Conservation (phyloP, 306 rosid species). For the Styphnolobium japonicum region DNA sequence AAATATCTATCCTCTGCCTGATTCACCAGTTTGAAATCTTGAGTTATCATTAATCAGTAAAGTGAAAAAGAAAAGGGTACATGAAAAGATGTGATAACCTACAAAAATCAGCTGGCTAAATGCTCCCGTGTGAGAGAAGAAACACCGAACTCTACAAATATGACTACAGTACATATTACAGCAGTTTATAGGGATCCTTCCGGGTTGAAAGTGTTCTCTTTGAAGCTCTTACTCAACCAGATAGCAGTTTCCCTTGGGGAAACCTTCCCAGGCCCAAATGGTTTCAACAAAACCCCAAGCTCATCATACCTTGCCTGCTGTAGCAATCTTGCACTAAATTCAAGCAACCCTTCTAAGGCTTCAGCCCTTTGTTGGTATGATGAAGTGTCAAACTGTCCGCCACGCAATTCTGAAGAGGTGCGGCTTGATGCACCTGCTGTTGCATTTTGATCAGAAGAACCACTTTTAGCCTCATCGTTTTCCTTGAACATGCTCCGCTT, state of each 20-base stretch:
- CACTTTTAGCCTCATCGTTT: conserved; percentile 52
- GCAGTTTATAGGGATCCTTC: conserved; percentile 43
- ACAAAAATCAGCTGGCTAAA: conserved; percentile 43
- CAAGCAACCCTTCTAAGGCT: conserved; percentile 97
- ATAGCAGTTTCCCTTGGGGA: conserved; percentile 99
- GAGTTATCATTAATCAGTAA: conserved; percentile 13
- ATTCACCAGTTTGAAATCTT: conserved; percentile 14
- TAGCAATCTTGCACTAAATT: conserved; percentile 93
- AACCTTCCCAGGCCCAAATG: conserved; percentile 94
- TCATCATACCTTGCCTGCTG: conserved; percentile 87
- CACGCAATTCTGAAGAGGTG: conserved; percentile 67
- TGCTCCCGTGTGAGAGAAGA: conserved; percentile 27
- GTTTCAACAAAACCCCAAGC: conserved; percentile 93
- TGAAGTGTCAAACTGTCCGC: conserved; percentile 69
- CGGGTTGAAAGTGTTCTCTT: conserved; percentile 62
- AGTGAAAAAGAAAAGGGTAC: neutral
- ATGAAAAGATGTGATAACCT: conserved; percentile 22
- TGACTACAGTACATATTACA: conserved; percentile 25
- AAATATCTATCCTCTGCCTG: conserved; percentile 17
- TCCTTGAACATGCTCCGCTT: conserved; percentile 54
- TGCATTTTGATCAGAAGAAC: conserved; percentile 84
- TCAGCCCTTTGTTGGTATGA: conserved; percentile 91
- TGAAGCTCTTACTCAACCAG: conserved; percentile 96
- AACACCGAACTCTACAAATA: conserved; percentile 30
- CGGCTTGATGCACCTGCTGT: conserved; percentile 93